Evolutionary conservation across 192 early-diverging fungal genomes (phyloP), one percentile per base, ranked within the genome.

Genomic region (Coemansia sp.): DNA sequence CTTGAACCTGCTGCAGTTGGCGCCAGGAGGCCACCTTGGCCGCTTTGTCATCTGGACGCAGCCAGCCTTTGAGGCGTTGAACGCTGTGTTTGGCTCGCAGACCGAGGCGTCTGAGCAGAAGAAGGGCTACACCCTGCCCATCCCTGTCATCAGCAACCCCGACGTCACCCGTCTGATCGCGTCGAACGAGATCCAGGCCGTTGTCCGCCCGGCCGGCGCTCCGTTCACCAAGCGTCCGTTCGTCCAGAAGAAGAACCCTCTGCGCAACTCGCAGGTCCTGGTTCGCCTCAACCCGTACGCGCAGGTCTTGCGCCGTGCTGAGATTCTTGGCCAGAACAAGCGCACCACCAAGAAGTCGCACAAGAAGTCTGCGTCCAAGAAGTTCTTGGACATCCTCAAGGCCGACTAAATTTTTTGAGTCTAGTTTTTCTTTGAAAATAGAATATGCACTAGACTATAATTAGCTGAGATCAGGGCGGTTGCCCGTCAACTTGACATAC

Each of bases 1-100:
- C 81, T 86, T 99, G 62, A 99, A 97, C 92, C 88, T 99, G 80
- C 88, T 99, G 80, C 94, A 96, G 85, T 86, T 99, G 61, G 95
- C 95, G 63, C 95, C 97, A 60, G 97, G 97, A 83, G 94, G 94
- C 76, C 94, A 99, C 86, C 85, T 99, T 77, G 95, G 97, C 68
- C 94, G 95, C 80, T 99, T 99, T 85, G 84, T 96, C 82, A 95
- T 97, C 93, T 98, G 97, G 97, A 94, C 97, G 68, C 86, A 93
- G 79, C 76, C 84, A 48, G 94, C 94, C 66, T 96, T 98, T 78
- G 88, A 88, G 75, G 84, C 91, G 41, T 89, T 99, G 73, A 93
- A 97, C 84, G 82, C 87, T 72, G 84, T 99, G 72, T 99, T 90
- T 83, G 97, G 97, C 76, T 89, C 94, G 65, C 84, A 85, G 84